Conservation (phyloP, 208 protist species). For the Naegleria lovaniensis region DNA sequence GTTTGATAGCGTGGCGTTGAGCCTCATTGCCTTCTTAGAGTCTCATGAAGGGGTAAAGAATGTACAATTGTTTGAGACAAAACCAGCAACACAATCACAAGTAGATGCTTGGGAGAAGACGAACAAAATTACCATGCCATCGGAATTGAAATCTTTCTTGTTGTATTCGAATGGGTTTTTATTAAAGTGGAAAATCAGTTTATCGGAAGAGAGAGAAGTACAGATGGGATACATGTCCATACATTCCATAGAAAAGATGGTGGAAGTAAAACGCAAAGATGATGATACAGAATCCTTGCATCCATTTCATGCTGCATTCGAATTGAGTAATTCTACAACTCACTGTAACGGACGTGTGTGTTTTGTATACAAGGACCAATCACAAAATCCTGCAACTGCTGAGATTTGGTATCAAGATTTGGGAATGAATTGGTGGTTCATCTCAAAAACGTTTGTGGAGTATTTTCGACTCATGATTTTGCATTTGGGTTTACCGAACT, state of each 20-base stretch:
- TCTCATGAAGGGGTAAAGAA: constrained; percentile 10
- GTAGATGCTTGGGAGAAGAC: not conserved
- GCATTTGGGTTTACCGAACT: constrained; percentile 28
- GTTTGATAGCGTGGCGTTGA: not conserved
- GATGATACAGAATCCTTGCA: not conserved
- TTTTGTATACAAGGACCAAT: not conserved
- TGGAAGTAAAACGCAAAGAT: not conserved
- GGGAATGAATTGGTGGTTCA: constrained; percentile 14
- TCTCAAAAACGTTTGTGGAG: constrained; percentile 22
- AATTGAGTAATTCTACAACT: not conserved
- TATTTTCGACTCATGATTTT: constrained; percentile 30
- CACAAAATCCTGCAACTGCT: not conserved
- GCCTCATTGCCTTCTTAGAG: not conserved
- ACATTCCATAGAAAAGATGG: not conserved
- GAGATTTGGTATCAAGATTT: constrained; percentile 33
- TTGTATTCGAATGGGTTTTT: constrained; percentile 10
- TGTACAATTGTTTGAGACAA: constrained; percentile 14
- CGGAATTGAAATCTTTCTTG: constrained; percentile 1
- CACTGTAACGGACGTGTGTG: not conserved
- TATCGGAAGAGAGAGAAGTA: not conserved
- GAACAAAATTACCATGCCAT: not conserved
- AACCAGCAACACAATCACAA: not conserved
- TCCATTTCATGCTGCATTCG: not conserved
- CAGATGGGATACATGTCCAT: constrained; percentile 2
- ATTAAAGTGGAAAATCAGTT: constrained; percentile 9